Base-by-base conservation (phyloP, 345 rosid species). In the Citrus mangshanensis region DNA sequence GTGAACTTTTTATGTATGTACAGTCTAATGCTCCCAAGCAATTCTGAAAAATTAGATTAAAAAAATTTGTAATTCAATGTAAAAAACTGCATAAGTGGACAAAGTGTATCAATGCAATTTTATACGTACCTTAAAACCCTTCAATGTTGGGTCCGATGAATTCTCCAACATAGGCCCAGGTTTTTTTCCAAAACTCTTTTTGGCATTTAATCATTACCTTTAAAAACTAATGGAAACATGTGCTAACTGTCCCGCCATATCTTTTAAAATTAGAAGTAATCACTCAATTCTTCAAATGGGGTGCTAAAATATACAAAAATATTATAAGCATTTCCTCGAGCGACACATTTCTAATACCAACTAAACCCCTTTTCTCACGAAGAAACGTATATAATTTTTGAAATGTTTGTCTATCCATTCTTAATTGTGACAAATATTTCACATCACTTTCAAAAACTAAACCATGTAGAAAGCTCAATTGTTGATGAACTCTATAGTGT, bases 1-100 rank as follows among this genome's bases (percentile, higher is more conserved):
- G 0, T 9, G 14, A 42, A 42, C 13, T 32, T 1, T 42, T 42
- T 42, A 9, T 42, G 1, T 10, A 42, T 42, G 14, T 19, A 22
- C 3, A 9, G 1, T 54, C 0, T 12, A 7, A 18, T 19, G 4
- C 0, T 32, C 34, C 0, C 0, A 32, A 32, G 34, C 34, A 32
- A 32, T 32, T 32, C 34, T 32, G 0, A 32, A 32, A 32, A 0
- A 32, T 32, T 32, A 32, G 4, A 32, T 32, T 32, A 32, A 32
- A 32, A 30, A 30, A 32, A 0, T 32, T 32, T 32, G 34, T 32
- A 32, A 3, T 0, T 32, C 34, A 32, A 32, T 54, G 0, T 54
- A 5, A 0, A 18, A 0, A 54, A 14, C 0, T 19, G 7, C 4
- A 19, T 14, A 54, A 19, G 0, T 4, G 22, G 5, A 54, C 4